phyloP scores from a whole-genome alignment of 2,329 filamentous ascomycete species.

The Parascedosporium putredinis region DNA sequence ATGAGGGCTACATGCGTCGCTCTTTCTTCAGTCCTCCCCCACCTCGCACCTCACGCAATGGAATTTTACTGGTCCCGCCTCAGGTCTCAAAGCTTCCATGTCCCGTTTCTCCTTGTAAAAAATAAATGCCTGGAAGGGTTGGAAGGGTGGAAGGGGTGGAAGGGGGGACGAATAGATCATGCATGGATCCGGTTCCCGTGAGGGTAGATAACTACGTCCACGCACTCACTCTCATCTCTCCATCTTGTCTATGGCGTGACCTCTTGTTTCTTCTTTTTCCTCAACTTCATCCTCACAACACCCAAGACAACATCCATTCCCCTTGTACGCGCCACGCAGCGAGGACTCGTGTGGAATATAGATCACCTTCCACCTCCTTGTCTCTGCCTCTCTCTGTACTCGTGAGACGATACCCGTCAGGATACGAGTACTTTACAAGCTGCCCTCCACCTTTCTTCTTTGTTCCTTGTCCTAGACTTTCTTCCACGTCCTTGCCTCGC shows the following conservation, averaged over 20 bases:
- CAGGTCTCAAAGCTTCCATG: neutral
- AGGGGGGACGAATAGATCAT: too few species aligned
- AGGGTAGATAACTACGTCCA: neutral
- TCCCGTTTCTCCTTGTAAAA: too few species aligned
- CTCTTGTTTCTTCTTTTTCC: neutral
- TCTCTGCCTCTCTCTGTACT: too few species aligned
- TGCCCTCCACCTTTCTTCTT: neutral
- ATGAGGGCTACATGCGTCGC: neutral
- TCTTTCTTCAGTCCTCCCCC: too few species aligned
- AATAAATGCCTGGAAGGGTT: too few species aligned
- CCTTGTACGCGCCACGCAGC: too few species aligned
- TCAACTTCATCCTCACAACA: neutral
- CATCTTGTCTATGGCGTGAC: neutral
- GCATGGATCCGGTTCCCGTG: neutral
- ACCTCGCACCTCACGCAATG: neutral
- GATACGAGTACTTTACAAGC: neutral
- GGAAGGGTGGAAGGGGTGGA: too few species aligned
- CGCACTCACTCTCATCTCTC: neutral
- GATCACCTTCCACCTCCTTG: too few species aligned
- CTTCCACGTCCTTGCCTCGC: neutral
- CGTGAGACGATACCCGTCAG: neutral
- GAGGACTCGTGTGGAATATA: too few species aligned
- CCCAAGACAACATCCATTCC: neutral
- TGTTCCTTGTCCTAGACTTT: neutral
- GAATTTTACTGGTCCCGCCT: neutral